Percentiles rank a stretch among this genome's conserved stretches.
These are phyloP conservation scores for Candida gorgasii DNA, from an alignment of 805 yeast genomes.

Conservation along the genomic window DNA sequence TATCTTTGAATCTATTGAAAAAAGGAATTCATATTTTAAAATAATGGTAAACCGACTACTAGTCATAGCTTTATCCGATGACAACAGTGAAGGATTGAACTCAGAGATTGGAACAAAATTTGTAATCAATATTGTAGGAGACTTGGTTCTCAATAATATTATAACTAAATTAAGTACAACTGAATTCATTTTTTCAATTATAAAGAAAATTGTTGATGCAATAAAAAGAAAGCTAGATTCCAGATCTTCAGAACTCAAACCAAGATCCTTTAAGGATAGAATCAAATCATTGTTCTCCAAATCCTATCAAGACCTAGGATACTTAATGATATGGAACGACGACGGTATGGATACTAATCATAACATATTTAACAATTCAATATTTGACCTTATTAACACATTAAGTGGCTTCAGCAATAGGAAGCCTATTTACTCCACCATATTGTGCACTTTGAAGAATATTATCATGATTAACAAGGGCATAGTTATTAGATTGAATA, in stretches of 20 bases:
- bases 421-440: slow-evolving; percentile 13
- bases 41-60: slow-evolving; percentile 25
- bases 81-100: slow-evolving; percentile 14
- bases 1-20: slow-evolving; percentile 17
- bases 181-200: slow-evolving; percentile 22
- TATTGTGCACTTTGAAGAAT: slow-evolving; percentile 2
- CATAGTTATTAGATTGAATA: slow-evolving; percentile 12
- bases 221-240: slow-evolving; percentile 7
- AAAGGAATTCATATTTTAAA: slow-evolving; percentile 22
- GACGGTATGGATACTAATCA: slow-evolving; percentile 4
- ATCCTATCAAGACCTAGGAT: slow-evolving; percentile 16
- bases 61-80: slow-evolving; percentile 16
- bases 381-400: slow-evolving; percentile 13
- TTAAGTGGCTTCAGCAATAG: slow-evolving; percentile 15
- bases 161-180: slow-evolving; percentile 27
- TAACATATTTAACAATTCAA: slow-evolving; percentile 10
- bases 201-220: slow-evolving; percentile 14
- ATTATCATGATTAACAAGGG: slow-evolving; percentile 6
- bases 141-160: slow-evolving; percentile 27
- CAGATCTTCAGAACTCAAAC: neutral
- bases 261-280: slow-evolving; percentile 8
- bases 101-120: slow-evolving; percentile 28
- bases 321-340: slow-evolving; percentile 13
- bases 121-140: slow-evolving; percentile 26
- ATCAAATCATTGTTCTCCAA: slow-evolving; percentile 10